These are phyloP conservation scores for Phoma sp. DNA, from an alignment of 2,329 filamentous ascomycete species.

Conservation along the genomic window DNA sequence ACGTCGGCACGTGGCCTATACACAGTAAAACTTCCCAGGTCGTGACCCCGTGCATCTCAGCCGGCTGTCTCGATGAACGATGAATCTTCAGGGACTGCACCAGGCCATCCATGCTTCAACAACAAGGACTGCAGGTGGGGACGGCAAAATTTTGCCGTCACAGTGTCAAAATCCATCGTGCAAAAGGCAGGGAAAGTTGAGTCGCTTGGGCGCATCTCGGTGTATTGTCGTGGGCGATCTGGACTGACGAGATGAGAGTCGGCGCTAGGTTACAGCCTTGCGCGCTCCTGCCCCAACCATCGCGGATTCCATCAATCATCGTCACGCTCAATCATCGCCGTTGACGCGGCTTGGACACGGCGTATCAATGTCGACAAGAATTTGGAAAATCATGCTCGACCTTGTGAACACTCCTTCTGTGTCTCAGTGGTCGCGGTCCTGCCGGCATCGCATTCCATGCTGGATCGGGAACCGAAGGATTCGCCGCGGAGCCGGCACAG, in stretches of 20 bases:
- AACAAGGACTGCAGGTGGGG: background rate
- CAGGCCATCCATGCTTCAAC: too few species aligned
- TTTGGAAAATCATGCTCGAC: background rate
- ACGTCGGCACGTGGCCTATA: too few species aligned
- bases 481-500: background rate
- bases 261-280: background rate
- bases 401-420: background rate
- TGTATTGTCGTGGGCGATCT: background rate
- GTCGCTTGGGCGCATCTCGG: conserved; percentile 2
- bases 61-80: background rate
- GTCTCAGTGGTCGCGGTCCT: background rate
- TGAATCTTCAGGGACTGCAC: background rate
- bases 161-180: too few species aligned
- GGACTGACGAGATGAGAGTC: conserved; percentile 4
- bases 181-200: background rate
- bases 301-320: background rate
- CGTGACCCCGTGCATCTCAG: too few species aligned
- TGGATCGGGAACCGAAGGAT: background rate
- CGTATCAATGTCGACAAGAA: background rate
- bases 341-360: background rate
- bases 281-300: background rate
- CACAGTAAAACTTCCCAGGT: too few species aligned
- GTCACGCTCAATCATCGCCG: background rate
- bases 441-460: background rate
- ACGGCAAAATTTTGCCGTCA: background rate